Evolutionary conservation across 148 eudicot genomes (phyloP).

Genomic region (Rhododendron vialii): DNA sequence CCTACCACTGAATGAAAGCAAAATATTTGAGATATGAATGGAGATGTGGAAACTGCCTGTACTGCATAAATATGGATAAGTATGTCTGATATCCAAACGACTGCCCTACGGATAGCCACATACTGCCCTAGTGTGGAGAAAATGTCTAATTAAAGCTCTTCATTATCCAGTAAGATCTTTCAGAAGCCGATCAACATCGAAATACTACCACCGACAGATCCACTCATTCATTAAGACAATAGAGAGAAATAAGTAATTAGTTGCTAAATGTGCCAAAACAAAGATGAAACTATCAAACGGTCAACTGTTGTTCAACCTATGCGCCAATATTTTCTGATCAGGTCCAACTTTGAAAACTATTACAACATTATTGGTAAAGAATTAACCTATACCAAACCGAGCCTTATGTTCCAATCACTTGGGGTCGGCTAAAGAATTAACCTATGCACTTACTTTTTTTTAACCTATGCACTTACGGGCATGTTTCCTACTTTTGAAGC

Average conservation of each 20-base stretch:
- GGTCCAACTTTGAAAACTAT: not conserved
- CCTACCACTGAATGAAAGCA: conserved; percentile 53
- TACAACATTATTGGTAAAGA: too few relatives aligned
- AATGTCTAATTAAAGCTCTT: not conserved
- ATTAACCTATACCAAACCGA: not conserved
- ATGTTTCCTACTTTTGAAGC: not conserved
- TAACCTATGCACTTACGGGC: not conserved
- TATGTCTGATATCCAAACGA: not conserved
- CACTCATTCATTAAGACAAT: not conserved
- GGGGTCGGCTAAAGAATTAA: not conserved
- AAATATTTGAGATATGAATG: not conserved
- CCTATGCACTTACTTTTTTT: not conserved
- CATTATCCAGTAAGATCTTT: not conserved
- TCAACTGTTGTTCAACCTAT: not conserved
- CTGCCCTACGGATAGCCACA: not conserved
- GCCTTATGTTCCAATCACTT: too few relatives aligned
- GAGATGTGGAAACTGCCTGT: not conserved
- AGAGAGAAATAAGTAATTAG: not conserved
- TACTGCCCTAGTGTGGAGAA: not conserved
- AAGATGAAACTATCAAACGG: not conserved
- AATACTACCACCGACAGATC: not conserved
- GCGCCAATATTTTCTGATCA: not conserved
- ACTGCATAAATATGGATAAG: not conserved
- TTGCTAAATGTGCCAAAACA: not conserved
- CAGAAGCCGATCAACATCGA: not conserved